phyloP scores from a whole-genome alignment of 805 yeast genomes.

The Zygosaccharomyces lentus region DNA sequence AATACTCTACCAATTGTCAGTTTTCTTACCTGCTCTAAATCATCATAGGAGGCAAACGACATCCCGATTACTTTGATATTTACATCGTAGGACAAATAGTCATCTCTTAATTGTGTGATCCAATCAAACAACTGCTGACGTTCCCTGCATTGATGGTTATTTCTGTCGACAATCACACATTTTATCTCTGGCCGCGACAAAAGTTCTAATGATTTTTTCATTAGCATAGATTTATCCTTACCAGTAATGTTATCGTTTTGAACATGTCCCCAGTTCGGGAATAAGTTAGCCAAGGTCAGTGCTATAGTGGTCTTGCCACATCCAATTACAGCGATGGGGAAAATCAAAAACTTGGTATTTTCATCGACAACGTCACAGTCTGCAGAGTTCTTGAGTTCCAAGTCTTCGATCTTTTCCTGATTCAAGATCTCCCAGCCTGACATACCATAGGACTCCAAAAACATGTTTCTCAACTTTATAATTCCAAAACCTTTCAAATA shows the following conservation, averaged over 20 bases:
- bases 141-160: constrained; percentile 71
- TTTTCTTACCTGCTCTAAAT: constrained; percentile 40
- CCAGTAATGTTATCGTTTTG: constrained; percentile 74
- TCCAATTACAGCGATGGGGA: constrained; percentile 88
- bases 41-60: constrained; percentile 51
- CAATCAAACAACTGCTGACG: constrained; percentile 60
- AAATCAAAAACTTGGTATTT: constrained; percentile 53
- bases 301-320: constrained; percentile 92
- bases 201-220: constrained; percentile 42
- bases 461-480: constrained; percentile 63
- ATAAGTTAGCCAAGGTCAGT: constrained; percentile 51
- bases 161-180: constrained; percentile 74
- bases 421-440: constrained; percentile 57
- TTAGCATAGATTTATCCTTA: constrained; percentile 46
- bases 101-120: constrained; percentile 41
- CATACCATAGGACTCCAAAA: constrained; percentile 50
- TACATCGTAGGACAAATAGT: constrained; percentile 40
- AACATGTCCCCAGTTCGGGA: constrained; percentile 62
- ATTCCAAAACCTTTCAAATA: constrained; percentile 64
- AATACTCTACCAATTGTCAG: constrained; percentile 57
- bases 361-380: constrained; percentile 36
- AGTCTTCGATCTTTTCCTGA: constrained; percentile 38
- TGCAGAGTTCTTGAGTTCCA: constrained; percentile 39
- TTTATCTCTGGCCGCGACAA: constrained; percentile 35
- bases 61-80: constrained; percentile 60